A percentile compares a stretch with the other conserved stretches of the same genome.
Conservation (phyloP, 192 early-diverging fungal genomes). For the Umbelopsis sp. region DNA sequence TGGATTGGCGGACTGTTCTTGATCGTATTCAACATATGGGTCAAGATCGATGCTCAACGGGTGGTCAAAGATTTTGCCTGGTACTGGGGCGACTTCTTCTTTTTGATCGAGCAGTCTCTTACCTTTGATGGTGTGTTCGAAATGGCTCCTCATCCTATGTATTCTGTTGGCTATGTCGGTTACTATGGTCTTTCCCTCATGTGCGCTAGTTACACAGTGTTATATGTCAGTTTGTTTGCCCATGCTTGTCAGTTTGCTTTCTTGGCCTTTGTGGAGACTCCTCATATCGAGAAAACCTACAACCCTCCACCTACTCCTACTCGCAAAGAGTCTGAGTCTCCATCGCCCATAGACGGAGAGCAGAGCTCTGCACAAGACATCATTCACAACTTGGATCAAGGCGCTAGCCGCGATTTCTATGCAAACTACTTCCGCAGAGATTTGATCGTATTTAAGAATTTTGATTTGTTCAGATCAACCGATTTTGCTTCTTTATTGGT, state of each 20-base stretch:
- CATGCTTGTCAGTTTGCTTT: conserved; percentile 91
- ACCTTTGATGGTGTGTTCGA: conserved; percentile 95
- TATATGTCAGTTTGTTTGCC: conserved; percentile 86
- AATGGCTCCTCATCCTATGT: conserved; percentile 98
- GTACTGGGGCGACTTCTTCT: conserved; percentile 99
- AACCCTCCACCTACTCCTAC: conserved; percentile 48
- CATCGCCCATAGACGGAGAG: conserved; percentile 8
- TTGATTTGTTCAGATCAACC: conserved; percentile 86
- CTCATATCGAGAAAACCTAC: conserved; percentile 73
- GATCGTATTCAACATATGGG: conserved; percentile 92
- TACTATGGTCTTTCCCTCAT: conserved; percentile 96
- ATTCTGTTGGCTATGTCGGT: conserved; percentile 95
- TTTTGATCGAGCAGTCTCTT: conserved; percentile 86
- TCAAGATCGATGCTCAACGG: conserved; percentile 92
- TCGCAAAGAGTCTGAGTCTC: conserved; percentile 8
- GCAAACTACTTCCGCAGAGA: conserved; percentile 82
- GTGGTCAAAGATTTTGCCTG: conserved; percentile 97
- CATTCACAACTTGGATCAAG: conserved; percentile 3
- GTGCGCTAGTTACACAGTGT: conserved; percentile 87
- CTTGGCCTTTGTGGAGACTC: conserved; percentile 89
- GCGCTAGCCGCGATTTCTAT: conserved; percentile 53
- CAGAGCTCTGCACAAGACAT: conserved; percentile 23
- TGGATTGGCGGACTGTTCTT: conserved; percentile 79
- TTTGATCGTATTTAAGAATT: conserved; percentile 87
- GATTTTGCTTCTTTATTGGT: conserved; percentile 82